Percentiles rank a stretch among this genome's conserved stretches.
phyloP scores from a whole-genome alignment of 106 monocot species.

The Gastrodia elata region DNA sequence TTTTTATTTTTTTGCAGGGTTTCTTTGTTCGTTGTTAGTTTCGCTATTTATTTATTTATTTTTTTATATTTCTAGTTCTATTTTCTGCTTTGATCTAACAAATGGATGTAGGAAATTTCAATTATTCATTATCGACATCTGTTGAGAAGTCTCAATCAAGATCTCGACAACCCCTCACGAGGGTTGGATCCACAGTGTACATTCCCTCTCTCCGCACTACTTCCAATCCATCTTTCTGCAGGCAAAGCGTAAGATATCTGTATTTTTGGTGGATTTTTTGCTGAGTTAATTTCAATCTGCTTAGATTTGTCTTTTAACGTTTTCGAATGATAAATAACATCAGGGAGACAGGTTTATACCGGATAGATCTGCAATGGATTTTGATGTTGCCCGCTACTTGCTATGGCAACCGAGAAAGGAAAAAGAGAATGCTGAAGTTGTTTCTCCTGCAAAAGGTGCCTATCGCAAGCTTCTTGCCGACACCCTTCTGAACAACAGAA shows the following conservation, averaged over 20 bases:
- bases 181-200: slow-evolving; percentile 26
- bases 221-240: slow-evolving; percentile 1
- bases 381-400: slow-evolving; percentile 21
- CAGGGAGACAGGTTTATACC: slow-evolving; percentile 31
- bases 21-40: neutral
- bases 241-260: slow-evolving; percentile 26
- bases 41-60: neutral
- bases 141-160: slow-evolving; percentile 17
- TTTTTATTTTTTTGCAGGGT: neutral
- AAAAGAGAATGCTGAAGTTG: slow-evolving; percentile 17
- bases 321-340: neutral
- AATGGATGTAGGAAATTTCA: slow-evolving; percentile 40
- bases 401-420: slow-evolving; percentile 17
- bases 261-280: neutral
- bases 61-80: neutral
- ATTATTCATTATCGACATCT: slow-evolving; percentile 15
- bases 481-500: slow-evolving; percentile 25
- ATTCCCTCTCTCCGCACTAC: slow-evolving; percentile 32
- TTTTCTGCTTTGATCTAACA: neutral
- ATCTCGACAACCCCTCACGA: slow-evolving; percentile 15
- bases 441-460: slow-evolving; percentile 48
- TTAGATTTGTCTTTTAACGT: neutral
- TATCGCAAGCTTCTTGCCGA: slow-evolving; percentile 39
- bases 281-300: neutral
- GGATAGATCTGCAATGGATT: slow-evolving; percentile 22